Evolutionary conservation across 768 basidiomycete species (phyloP).

Genomic region (Coprinopsis cinerea): DNA sequence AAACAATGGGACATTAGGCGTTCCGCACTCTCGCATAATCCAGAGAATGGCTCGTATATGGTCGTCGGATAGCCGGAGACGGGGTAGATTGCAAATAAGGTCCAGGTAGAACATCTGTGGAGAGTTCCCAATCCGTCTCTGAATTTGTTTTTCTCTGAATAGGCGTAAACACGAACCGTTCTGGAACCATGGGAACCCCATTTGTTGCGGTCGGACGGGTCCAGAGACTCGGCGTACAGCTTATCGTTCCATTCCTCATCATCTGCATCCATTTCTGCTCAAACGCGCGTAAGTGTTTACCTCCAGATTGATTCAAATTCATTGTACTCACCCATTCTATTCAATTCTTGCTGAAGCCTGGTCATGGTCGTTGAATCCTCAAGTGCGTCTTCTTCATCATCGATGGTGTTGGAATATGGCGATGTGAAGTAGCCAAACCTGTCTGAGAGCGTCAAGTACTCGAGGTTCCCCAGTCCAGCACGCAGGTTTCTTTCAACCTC

Average conservation of each 20-base stretch:
- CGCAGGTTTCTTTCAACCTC: not conserved
- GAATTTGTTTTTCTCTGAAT: not conserved
- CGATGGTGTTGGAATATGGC: not conserved
- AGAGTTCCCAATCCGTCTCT: not conserved
- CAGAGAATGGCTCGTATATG: conserved; percentile 25
- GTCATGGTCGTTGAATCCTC: not conserved
- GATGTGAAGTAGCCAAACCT: not conserved
- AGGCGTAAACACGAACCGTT: not conserved
- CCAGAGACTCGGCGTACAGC: not conserved
- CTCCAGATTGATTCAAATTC: not conserved
- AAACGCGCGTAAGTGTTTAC: not conserved
- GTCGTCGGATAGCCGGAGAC: conserved; percentile 26
- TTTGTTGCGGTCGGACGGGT: not conserved
- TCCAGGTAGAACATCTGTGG: conserved; percentile 20
- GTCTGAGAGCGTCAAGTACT: not conserved
- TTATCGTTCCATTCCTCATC: not conserved
- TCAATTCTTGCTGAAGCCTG: not conserved
- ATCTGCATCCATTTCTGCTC: not conserved
- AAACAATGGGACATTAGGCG: conserved; percentile 23
- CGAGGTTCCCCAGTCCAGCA: not conserved
- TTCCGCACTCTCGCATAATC: conserved; percentile 25
- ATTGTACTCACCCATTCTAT: not conserved
- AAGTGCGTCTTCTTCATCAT: not conserved
- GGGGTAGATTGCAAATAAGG: conserved; percentile 25
- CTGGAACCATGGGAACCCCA: not conserved